Conservation (phyloP, 495 filamentous ascomycete species). For the Xylaria sp. region DNA sequence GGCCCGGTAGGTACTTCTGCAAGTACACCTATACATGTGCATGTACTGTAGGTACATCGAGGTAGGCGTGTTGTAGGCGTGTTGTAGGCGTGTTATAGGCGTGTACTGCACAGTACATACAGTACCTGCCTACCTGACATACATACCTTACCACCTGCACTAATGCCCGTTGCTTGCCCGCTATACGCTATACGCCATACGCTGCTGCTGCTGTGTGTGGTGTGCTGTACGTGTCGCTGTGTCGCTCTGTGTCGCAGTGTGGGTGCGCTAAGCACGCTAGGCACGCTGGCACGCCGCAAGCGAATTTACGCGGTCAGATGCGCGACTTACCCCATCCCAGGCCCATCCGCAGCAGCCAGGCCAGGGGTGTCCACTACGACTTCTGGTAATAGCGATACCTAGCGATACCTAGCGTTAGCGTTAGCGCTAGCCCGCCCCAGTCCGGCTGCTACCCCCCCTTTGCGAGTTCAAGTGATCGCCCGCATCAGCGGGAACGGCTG, state of each 20-base stretch:
- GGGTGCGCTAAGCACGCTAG: conserved; percentile 14
- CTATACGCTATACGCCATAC: background rate
- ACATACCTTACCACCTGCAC: too few relatives aligned
- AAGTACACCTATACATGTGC: background rate
- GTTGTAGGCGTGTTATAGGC: too few relatives aligned
- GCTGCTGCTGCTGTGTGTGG: background rate
- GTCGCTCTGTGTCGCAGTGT: conserved; percentile 3
- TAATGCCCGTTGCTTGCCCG: background rate
- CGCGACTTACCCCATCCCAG: conserved; percentile 17
- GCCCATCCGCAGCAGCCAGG: too few relatives aligned
- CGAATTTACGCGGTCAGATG: conserved; percentile 24
- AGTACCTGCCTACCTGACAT: too few relatives aligned
- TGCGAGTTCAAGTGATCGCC: conserved; percentile 24
- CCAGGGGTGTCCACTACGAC: background rate
- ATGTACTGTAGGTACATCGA: too few relatives aligned
- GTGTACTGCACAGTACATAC: too few relatives aligned
- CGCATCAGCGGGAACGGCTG: conserved; percentile 26
- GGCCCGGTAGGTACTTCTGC: background rate
- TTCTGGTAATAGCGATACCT: too few relatives aligned
- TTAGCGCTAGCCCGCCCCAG: background rate
- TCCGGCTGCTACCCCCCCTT: conserved; percentile 1
- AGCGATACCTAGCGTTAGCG: background rate
- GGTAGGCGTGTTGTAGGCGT: too few relatives aligned
- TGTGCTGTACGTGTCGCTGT: background rate
- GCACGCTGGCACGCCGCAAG: conserved; percentile 2